phyloP scores from a whole-genome alignment of 345 rosid species.

The Euphorbia peplus region DNA sequence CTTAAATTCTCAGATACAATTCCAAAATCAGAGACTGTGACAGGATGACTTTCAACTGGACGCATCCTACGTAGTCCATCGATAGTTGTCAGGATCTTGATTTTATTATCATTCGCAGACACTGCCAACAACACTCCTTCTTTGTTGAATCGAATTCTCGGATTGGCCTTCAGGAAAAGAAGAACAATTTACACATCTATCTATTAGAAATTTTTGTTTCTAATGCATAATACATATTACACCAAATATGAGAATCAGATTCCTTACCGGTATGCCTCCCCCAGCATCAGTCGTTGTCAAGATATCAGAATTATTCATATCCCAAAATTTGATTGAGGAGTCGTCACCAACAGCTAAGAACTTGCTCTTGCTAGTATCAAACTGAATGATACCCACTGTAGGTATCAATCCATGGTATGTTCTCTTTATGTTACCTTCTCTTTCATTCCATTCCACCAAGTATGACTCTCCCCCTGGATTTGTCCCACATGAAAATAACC shows the following conservation, averaged over 20 bases:
- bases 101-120: constrained; percentile 26
- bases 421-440: constrained; percentile 30
- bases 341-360: constrained; percentile 35
- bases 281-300: constrained; percentile 28
- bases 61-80: constrained; percentile 27
- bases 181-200: background rate
- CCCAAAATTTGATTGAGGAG: constrained; percentile 29
- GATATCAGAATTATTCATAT: constrained; percentile 25
- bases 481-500: constrained; percentile 35
- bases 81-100: constrained; percentile 27
- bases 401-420: constrained; percentile 26
- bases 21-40: constrained; percentile 15
- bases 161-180: constrained; percentile 19
- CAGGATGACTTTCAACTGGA: constrained; percentile 22
- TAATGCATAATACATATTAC: background rate
- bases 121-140: constrained; percentile 27
- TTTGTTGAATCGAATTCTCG: constrained; percentile 32
- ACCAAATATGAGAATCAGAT: background rate
- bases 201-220: too few species aligned
- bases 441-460: constrained; percentile 38
- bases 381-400: constrained; percentile 24
- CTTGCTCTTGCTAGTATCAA: constrained; percentile 28
- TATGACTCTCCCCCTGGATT: constrained; percentile 26
- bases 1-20: constrained; percentile 4
- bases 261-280: constrained; percentile 30